Base-by-base conservation (phyloP, 1,284 basidiomycete species). In the Ceratobasidium sp. region DNA sequence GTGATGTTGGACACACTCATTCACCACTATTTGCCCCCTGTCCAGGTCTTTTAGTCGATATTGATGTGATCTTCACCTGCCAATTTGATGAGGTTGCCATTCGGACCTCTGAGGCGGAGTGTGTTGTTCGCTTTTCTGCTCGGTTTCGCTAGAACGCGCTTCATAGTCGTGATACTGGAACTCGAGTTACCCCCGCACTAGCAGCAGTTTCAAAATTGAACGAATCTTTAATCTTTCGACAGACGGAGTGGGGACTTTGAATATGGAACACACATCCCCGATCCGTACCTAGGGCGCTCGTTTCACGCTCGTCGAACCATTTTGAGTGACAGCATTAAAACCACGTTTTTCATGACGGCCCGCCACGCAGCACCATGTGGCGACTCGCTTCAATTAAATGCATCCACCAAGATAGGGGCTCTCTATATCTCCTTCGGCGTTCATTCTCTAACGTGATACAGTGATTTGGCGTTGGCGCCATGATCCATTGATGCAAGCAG, bases 341-440 rank as follows among this genome's bases (percentile, higher is more conserved):
- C 65, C 65, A 70, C 65, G 65, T 70, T 70, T 48, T 57, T 18
- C 9, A 58, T 67, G 6, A 55, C 53, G 26, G 8, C 46, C 18
- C 26, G 12, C 50, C 23, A 26, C 23, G 50, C 26, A 53, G 50
- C 50, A 53, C 50, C 65, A 46, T 43, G 65, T 70, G 65, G 43
- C 30, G 14, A 12, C 12, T 16, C 43, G 28, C 32, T 48, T 58
- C 53, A 58, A 70, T 58, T 57, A 32, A 58, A 46, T 30, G 9
- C 12, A 53, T 28, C 26, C 30, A 12, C 3, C 62, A 23, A 21
- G 50, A 53, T 30, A 53, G 50, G 50, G 50, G 50, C 50, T 53
- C 9, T 23, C 50, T 28, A 53, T 12, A 4, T 53, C 12, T 16
- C 28, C n/a, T 9, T n/a, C 48, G n/a, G n/a, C n/a, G n/a, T n/a